These are phyloP conservation scores for Beauveria pseudobassiana DNA, from an alignment of 2,329 filamentous ascomycete genomes.

Conservation along the genomic window DNA sequence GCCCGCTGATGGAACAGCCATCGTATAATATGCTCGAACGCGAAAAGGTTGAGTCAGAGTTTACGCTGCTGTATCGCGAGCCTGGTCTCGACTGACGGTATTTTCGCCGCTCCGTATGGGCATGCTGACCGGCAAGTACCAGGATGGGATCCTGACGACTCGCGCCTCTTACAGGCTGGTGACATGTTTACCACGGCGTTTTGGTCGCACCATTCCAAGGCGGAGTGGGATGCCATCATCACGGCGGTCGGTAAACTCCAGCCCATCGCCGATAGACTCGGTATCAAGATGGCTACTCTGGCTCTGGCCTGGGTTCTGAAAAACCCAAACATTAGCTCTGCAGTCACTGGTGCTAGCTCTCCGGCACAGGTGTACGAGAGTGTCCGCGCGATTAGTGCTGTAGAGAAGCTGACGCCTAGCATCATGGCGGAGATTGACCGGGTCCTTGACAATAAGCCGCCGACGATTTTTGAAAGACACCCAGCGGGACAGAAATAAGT, in stretches of 20 bases:
- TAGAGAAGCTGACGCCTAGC: conserved; percentile 51
- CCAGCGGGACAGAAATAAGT: too few species aligned
- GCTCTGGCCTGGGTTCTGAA: conserved; percentile 56
- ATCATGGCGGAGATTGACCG: conserved; percentile 53
- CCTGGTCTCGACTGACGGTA: conserved; percentile 52
- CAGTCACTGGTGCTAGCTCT: conserved; percentile 53
- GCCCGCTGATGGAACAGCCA: conserved; percentile 60
- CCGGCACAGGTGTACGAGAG: conserved; percentile 55
- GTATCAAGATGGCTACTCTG: conserved; percentile 47
- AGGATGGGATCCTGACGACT: conserved; percentile 53
- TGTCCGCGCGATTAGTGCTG: conserved; percentile 41
- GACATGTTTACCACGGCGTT: conserved; percentile 49
- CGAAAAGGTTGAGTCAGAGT: conserved; percentile 56
- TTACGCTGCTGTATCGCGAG: conserved; percentile 51
- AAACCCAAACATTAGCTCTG: conserved; percentile 54
- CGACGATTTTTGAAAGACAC: conserved; percentile 26
- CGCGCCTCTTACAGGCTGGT: conserved; percentile 46
- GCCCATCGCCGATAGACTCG: conserved; percentile 58
- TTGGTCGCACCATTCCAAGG: conserved; percentile 42
- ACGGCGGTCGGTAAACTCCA: conserved; percentile 52
- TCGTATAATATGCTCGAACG: conserved; percentile 58
- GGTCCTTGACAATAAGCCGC: conserved; percentile 51
- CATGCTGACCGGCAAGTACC: conserved; percentile 61
- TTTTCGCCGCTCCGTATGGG: conserved; percentile 53
- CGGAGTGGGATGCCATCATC: conserved; percentile 48